These are phyloP conservation scores for Astrothelium macrocarpum DNA, from an alignment of 495 filamentous ascomycete genomes.

Conservation along the genomic window DNA sequence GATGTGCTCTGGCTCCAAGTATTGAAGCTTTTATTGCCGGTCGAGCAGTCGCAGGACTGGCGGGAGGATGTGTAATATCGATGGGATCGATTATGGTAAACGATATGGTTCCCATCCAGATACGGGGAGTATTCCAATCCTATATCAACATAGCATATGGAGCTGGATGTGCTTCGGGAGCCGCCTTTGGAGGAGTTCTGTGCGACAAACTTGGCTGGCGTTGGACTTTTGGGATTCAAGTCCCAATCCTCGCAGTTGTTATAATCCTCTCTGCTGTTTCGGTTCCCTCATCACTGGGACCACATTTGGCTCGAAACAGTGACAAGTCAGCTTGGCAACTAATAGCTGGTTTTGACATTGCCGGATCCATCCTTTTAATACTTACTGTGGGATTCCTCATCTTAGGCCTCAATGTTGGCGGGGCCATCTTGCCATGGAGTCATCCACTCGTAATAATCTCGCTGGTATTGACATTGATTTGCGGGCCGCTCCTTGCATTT, in stretches of 20 bases:
- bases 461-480: conserved; percentile 29
- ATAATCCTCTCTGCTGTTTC: conserved; percentile 46
- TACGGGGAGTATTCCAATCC: conserved; percentile 65
- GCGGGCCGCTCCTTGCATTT: conserved; percentile 44
- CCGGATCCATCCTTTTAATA: conserved; percentile 57
- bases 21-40: conserved; percentile 66
- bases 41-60: conserved; percentile 62
- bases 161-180: conserved; percentile 52
- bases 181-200: conserved; percentile 62
- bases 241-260: conserved; percentile 53
- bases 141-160: conserved; percentile 64
- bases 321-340: conserved; percentile 45
- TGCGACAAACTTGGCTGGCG: conserved; percentile 69
- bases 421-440: conserved; percentile 65
- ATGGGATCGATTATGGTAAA: conserved; percentile 65
- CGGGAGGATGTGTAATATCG: conserved; percentile 62
- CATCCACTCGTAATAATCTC: conserved; percentile 61
- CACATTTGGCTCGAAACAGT: conserved; percentile 38
- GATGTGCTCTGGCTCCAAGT: conserved; percentile 62
- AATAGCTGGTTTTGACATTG: conserved; percentile 57
- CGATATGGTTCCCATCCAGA: conserved; percentile 67
- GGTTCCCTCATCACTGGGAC: conserved; percentile 51
- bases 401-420: conserved; percentile 65
- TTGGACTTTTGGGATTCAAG: conserved; percentile 59
- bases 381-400: conserved; percentile 56